phyloP scores from a whole-genome alignment of 768 basidiomycete genomes.

The Vararia minispora region DNA sequence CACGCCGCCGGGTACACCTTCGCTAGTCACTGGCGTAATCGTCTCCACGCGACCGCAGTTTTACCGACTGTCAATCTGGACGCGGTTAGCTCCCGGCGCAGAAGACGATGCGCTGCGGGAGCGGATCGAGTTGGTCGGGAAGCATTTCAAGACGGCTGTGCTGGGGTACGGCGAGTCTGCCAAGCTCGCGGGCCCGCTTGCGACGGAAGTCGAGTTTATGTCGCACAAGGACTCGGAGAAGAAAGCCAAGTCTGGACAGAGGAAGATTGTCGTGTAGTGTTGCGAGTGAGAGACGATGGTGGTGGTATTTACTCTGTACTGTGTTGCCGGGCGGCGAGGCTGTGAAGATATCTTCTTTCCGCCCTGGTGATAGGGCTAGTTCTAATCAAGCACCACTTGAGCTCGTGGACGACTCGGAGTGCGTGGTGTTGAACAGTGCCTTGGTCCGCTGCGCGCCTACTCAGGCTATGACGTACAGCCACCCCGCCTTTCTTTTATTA shows the following conservation, averaged over 20 bases:
- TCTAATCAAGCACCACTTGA: too few species aligned
- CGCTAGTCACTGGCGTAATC: slow-evolving; percentile 77
- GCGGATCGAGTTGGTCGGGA: slow-evolving; percentile 75
- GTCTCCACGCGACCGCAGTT: slow-evolving; percentile 91
- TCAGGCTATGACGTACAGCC: too few species aligned
- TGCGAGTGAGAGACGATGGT: slow-evolving; percentile 14
- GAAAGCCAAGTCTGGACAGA: slow-evolving; percentile 78
- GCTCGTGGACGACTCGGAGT: too few species aligned
- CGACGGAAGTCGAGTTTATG: slow-evolving; percentile 90
- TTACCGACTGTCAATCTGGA: slow-evolving; percentile 98
- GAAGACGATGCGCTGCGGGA: slow-evolving; percentile 55
- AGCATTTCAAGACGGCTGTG: slow-evolving; percentile 86
- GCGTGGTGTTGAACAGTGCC: too few species aligned
- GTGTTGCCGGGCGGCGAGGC: too few species aligned
- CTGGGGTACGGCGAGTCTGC: slow-evolving; percentile 70
- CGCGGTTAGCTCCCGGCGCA: slow-evolving; percentile 59
- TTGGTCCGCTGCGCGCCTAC: too few species aligned
- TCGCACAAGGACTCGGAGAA: slow-evolving; percentile 94
- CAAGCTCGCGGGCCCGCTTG: slow-evolving; percentile 73
- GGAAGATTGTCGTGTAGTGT: slow-evolving; percentile 71
- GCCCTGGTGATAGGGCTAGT: too few species aligned
- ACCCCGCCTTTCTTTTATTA: too few species aligned
- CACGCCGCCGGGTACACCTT: slow-evolving; percentile 29
- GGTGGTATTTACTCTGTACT: neutral
- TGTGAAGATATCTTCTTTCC: too few species aligned